A percentile compares a stretch with the other conserved stretches of the same genome.
phyloP scores from a whole-genome alignment of 192 early-diverging fungal species.

The Entomortierella parvispora region DNA sequence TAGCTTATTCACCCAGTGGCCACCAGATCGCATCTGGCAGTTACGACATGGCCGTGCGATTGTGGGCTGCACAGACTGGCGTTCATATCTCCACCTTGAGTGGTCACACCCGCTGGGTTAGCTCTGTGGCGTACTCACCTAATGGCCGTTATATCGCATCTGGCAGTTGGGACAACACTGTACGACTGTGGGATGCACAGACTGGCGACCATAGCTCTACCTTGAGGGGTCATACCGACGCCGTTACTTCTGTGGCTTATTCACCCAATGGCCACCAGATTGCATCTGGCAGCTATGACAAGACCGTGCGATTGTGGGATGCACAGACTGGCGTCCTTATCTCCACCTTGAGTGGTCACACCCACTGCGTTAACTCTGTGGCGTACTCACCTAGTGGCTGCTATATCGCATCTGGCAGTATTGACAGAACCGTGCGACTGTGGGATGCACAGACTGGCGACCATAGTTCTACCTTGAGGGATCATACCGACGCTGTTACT shows the following conservation, averaged over 20 bases:
- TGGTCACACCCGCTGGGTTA: no score
- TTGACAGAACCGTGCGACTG: slow-evolving; percentile 89
- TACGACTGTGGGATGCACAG: not conserved
- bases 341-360: slow-evolving; percentile 69
- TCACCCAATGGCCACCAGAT: no score
- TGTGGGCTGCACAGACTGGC: not conserved
- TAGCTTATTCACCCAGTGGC: slow-evolving; percentile 11
- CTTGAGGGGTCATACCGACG: no score
- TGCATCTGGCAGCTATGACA: no score
- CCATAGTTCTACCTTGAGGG: no score
- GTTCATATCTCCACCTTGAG: not conserved
- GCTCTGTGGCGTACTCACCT: not conserved
- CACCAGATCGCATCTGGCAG: not conserved
- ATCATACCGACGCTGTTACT: no score
- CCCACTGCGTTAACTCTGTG: slow-evolving; percentile 80
- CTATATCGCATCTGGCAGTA: slow-evolving; percentile 77
- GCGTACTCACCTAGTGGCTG: slow-evolving; percentile 77
- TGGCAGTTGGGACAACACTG: not conserved
- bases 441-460: no score
- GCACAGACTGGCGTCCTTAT: no score
- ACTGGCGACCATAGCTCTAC: no score
- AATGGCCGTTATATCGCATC: not conserved
- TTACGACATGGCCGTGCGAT: not conserved
- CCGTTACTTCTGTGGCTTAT: no score
- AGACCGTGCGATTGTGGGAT: no score